Evolutionary conservation across 164 flowering plant genomes (phyloP).

Genomic region (Vitis rotundifolia): DNA sequence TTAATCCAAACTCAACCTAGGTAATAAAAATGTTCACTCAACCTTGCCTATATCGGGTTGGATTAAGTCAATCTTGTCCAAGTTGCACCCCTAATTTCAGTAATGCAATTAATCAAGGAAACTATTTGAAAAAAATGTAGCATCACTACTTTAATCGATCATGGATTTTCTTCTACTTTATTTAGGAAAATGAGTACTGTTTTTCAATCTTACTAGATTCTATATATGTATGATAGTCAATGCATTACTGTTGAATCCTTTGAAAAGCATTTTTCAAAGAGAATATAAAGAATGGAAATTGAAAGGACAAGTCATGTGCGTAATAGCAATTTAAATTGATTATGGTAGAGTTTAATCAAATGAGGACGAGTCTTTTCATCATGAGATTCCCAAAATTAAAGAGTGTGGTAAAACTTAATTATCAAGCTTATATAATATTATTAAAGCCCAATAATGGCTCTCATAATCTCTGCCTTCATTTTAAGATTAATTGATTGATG

Average conservation of each 20-base stretch:
- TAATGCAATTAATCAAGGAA: no score
- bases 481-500: neutral
- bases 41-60: no score
- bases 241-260: neutral
- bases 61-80: accelerated
- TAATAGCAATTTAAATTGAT: neutral
- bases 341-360: neutral
- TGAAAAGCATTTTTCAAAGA: neutral
- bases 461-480: slow-evolving; percentile 3
- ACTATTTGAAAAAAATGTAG: no score
- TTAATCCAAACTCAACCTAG: no score
- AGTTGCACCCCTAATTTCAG: no score
- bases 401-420: neutral
- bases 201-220: no score
- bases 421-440: neutral
- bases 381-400: slow-evolving; percentile 2
- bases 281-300: neutral
- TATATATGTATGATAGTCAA: no score
- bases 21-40: no score
- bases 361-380: neutral
- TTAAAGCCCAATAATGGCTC: neutral
- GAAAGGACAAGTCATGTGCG: neutral
- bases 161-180: no score
- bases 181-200: no score
- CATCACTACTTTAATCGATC: no score